phyloP scores from a whole-genome alignment of 495 filamentous ascomycete genomes.

The Xylaria grammica region DNA sequence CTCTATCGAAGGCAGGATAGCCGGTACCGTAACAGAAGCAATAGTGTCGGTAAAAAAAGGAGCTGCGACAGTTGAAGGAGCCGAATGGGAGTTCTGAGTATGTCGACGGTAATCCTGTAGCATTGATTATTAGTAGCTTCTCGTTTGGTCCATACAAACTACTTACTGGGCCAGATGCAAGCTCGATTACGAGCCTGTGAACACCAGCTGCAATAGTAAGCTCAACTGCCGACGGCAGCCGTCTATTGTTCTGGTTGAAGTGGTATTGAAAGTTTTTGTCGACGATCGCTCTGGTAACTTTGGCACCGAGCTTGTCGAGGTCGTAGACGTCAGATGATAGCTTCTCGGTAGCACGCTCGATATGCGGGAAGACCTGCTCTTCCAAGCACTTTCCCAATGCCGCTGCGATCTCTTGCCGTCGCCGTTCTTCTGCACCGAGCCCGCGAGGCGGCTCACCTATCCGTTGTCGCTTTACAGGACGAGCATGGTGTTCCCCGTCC shows the following conservation, averaged over 20 bases:
- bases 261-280: conserved; percentile 30
- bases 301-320: conserved; percentile 32
- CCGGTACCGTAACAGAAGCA: background rate
- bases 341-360: conserved; percentile 31
- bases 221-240: conserved; percentile 24
- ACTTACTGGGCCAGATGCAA: conserved; percentile 27
- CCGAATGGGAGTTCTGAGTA: background rate
- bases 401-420: conserved; percentile 8
- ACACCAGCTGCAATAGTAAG: conserved; percentile 24
- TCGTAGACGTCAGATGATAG: conserved; percentile 29
- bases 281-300: conserved; percentile 29
- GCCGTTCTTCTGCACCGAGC: background rate
- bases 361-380: conserved; percentile 44
- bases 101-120: conserved; percentile 26
- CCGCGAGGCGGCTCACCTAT: conserved; percentile 4
- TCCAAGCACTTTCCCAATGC: conserved; percentile 34
- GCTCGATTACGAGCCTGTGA: conserved; percentile 23
- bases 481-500: background rate
- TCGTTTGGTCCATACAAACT: background rate
- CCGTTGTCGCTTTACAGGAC: conserved; percentile 8
- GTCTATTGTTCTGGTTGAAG: conserved; percentile 27
- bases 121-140: conserved; percentile 1
- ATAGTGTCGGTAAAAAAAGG: background rate
- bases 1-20: conserved; percentile 18
- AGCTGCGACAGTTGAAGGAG: background rate